phyloP scores from a whole-genome alignment of 2,329 filamentous ascomycete species.

The Aspergillus quadricinctus region DNA sequence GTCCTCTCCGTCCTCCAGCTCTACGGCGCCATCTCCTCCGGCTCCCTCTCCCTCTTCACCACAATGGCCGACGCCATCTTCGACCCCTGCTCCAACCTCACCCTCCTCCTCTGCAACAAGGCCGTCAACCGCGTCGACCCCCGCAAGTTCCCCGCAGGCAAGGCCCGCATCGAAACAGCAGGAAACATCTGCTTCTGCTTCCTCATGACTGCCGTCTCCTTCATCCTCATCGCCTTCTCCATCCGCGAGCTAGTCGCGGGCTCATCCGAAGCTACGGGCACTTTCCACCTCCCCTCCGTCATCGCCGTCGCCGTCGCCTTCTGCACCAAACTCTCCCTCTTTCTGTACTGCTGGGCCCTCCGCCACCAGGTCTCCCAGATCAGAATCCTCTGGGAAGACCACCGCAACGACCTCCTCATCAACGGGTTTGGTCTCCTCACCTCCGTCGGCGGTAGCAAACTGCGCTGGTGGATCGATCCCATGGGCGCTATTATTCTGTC shows the following conservation, averaged over 20 bases:
- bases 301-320: slow-evolving; percentile 84
- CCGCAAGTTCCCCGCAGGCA: slow-evolving; percentile 82
- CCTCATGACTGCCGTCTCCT: slow-evolving; percentile 86
- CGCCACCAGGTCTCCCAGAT: slow-evolving; percentile 90
- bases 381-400: slow-evolving; percentile 91
- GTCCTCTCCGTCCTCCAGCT: slow-evolving; percentile 75
- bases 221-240: slow-evolving; percentile 89
- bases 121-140: slow-evolving; percentile 85
- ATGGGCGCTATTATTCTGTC: slow-evolving; percentile 84
- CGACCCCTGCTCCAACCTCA: slow-evolving; percentile 84
- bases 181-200: slow-evolving; percentile 97
- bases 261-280: slow-evolving; percentile 49
- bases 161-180: slow-evolving; percentile 88
- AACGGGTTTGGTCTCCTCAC: slow-evolving; percentile 91
- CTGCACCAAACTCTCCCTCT: slow-evolving; percentile 73
- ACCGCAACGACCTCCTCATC: slow-evolving; percentile 95
- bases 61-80: slow-evolving; percentile 96
- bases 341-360: slow-evolving; percentile 87
- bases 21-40: slow-evolving; percentile 80
- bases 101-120: slow-evolving; percentile 78
- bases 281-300: slow-evolving; percentile 76
- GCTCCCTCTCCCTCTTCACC: slow-evolving; percentile 92
- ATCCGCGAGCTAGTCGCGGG: slow-evolving; percentile 61
- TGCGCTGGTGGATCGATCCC: slow-evolving; percentile 93
- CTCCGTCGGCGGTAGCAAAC: slow-evolving; percentile 82